phyloP scores from a whole-genome alignment of 768 basidiomycete species.

The Paxillus involutus region DNA sequence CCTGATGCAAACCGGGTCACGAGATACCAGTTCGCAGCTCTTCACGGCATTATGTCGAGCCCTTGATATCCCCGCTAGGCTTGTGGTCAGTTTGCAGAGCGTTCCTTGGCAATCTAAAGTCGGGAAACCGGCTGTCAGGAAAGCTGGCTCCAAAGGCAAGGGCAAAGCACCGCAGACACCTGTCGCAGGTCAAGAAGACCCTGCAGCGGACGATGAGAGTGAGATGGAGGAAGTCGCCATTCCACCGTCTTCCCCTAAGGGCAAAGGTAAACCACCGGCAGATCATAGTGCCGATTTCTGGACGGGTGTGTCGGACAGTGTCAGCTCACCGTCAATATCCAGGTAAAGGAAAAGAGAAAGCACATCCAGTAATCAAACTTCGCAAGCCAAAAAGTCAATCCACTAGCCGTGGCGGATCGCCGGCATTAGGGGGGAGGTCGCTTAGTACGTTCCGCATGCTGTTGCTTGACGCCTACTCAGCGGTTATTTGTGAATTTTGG shows the following conservation, averaged over 20 bases:
- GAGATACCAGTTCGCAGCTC: conserved; percentile 86
- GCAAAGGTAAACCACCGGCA: conserved; percentile 32
- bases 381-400: conserved; percentile 56
- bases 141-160: conserved; percentile 39
- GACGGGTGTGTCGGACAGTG: neutral
- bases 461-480: conserved; percentile 15
- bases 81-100: conserved; percentile 89
- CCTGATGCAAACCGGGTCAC: conserved; percentile 72
- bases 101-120: conserved; percentile 83
- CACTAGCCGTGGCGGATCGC: conserved; percentile 37
- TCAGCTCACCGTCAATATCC: conserved; percentile 21
- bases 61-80: conserved; percentile 79
- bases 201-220: conserved; percentile 35
- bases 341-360: conserved; percentile 60
- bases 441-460: conserved; percentile 16
- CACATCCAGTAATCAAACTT: conserved; percentile 54
- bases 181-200: conserved; percentile 20
- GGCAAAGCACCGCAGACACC: conserved; percentile 25
- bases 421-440: conserved; percentile 12
- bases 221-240: conserved; percentile 39
- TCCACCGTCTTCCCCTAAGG: conserved; percentile 26
- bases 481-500: conserved; percentile 20
- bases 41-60: conserved; percentile 90
- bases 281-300: neutral
- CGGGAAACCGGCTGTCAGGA: conserved; percentile 48